A percentile compares a stretch with the other conserved stretches of the same genome.
phyloP scores from a whole-genome alignment of 306 rosid genomes.

The Mucuna pruriens region DNA sequence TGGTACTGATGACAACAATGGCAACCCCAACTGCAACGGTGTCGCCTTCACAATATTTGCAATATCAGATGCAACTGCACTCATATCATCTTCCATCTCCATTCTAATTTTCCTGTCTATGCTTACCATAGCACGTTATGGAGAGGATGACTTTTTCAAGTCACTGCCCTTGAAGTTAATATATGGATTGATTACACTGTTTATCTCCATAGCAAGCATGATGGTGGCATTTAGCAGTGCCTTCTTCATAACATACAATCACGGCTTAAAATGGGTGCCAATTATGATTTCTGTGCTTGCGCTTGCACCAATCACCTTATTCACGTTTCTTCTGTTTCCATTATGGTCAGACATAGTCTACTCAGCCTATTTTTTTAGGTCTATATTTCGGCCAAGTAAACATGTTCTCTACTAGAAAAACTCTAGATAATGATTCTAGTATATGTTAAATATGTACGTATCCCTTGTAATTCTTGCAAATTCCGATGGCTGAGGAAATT shows the following conservation, averaged over 20 bases:
- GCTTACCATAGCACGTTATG: slow-evolving; percentile 38
- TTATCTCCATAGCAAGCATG: slow-evolving; percentile 46
- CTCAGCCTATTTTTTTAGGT: slow-evolving; percentile 39
- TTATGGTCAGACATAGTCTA: slow-evolving; percentile 3
- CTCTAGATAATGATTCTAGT: neutral
- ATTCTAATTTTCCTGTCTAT: slow-evolving; percentile 47
- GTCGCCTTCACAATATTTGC: slow-evolving; percentile 24
- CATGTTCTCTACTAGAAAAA: neutral
- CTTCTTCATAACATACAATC: slow-evolving; percentile 28
- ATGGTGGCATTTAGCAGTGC: slow-evolving; percentile 41
- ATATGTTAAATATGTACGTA: neutral
- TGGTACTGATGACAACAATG: neutral
- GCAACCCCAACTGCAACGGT: neutral
- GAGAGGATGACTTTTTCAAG: slow-evolving; percentile 27
- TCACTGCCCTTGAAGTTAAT: slow-evolving; percentile 43
- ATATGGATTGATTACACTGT: slow-evolving; percentile 34
- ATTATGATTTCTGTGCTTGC: slow-evolving; percentile 12
- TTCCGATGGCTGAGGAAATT: neutral
- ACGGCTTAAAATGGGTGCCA: slow-evolving; percentile 29
- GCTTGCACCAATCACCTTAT: slow-evolving; percentile 29
- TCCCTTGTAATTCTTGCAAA: neutral
- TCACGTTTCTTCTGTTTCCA: slow-evolving; percentile 27
- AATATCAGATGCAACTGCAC: slow-evolving; percentile 44
- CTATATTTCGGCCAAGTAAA: slow-evolving; percentile 38
- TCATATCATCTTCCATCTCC: slow-evolving; percentile 36